phyloP scores from a whole-genome alignment of 2,329 filamentous ascomycete genomes.

The Eutypella sp. region DNA sequence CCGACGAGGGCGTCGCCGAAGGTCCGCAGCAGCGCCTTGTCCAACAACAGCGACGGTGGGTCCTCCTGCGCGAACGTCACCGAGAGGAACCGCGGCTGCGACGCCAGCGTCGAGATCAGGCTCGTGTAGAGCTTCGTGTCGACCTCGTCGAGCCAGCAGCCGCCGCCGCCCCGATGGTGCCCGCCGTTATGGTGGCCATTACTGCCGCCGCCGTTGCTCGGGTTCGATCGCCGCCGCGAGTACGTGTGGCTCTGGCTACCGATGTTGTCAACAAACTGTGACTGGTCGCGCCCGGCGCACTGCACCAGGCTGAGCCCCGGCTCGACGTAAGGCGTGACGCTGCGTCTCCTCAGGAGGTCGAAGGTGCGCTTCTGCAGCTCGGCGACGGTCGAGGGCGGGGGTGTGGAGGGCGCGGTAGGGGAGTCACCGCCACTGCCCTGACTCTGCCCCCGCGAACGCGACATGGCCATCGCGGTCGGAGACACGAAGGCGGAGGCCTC shows the following conservation, averaged over 20 bases:
- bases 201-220: slow-evolving; percentile 3
- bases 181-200: no score
- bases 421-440: slow-evolving; percentile 26
- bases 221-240: slow-evolving; percentile 11
- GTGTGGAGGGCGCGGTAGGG: slow-evolving; percentile 51
- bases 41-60: slow-evolving; percentile 67
- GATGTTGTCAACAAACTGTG: slow-evolving; percentile 34
- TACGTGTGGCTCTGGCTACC: slow-evolving; percentile 30
- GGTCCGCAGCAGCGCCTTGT: slow-evolving; percentile 59
- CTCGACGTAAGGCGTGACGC: slow-evolving; percentile 69
- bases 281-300: slow-evolving; percentile 63
- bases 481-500: slow-evolving; percentile 64
- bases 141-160: slow-evolving; percentile 55
- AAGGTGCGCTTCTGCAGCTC: slow-evolving; percentile 85
- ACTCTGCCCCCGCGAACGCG: slow-evolving; percentile 31
- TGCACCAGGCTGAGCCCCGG: slow-evolving; percentile 68
- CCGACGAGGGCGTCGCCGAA: slow-evolving; percentile 74
- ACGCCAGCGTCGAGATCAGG: slow-evolving; percentile 55
- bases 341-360: slow-evolving; percentile 69
- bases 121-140: slow-evolving; percentile 60
- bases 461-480: slow-evolving; percentile 29
- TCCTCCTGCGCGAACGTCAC: slow-evolving; percentile 69
- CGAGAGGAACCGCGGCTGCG: slow-evolving; percentile 66
- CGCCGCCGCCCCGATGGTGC: no score
- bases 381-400: slow-evolving; percentile 69